Percentiles rank a stretch among this genome's conserved stretches.
These are phyloP conservation scores for Euptelea pleiosperma DNA, from an alignment of 164 flowering plant genomes.

Conservation along the genomic window DNA sequence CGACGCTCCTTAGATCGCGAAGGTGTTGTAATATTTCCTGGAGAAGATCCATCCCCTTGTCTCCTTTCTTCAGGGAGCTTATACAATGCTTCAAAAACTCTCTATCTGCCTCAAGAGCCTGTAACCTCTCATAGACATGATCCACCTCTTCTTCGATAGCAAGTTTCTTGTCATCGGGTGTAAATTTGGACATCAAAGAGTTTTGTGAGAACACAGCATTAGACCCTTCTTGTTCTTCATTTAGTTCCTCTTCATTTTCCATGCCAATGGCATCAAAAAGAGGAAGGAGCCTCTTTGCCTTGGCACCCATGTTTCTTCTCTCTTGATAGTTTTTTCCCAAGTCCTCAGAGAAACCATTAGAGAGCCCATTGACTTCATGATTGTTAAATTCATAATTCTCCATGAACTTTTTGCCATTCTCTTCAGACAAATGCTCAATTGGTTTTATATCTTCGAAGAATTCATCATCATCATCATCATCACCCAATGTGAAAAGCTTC, in stretches of 20 bases:
- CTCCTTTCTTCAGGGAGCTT: conserved; percentile 81
- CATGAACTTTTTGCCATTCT: conserved; percentile 29
- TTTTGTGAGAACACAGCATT: conserved; percentile 30
- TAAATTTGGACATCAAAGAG: conserved; percentile 18
- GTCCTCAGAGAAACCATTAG: conserved; percentile 45
- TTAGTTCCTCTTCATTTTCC: conserved; percentile 35
- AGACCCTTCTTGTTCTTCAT: conserved; percentile 33
- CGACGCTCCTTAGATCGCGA: conserved; percentile 66
- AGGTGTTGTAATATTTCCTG: conserved; percentile 86
- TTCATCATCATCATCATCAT: conserved; percentile 46
- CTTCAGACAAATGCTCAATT: conserved; percentile 26
- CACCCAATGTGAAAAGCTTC: conserved; percentile 61
- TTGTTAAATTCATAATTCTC: conserved; percentile 12
- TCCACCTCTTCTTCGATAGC: conserved; percentile 78
- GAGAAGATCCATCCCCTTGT: conserved; percentile 79
- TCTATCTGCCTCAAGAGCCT: conserved; percentile 84
- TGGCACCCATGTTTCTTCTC: conserved; percentile 34
- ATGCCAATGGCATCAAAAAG: conserved; percentile 55
- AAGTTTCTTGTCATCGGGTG: conserved; percentile 33
- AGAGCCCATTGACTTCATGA: conserved; percentile 33
- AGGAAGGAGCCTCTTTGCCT: conserved; percentile 76
- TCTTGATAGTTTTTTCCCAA: conserved; percentile 36
- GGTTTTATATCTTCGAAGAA: conserved; percentile 29
- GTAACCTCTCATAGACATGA: conserved; percentile 79
- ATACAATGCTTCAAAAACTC: conserved; percentile 83